phyloP scores from a whole-genome alignment of 805 yeast species.

The Hanseniaspora jakobsenii region DNA sequence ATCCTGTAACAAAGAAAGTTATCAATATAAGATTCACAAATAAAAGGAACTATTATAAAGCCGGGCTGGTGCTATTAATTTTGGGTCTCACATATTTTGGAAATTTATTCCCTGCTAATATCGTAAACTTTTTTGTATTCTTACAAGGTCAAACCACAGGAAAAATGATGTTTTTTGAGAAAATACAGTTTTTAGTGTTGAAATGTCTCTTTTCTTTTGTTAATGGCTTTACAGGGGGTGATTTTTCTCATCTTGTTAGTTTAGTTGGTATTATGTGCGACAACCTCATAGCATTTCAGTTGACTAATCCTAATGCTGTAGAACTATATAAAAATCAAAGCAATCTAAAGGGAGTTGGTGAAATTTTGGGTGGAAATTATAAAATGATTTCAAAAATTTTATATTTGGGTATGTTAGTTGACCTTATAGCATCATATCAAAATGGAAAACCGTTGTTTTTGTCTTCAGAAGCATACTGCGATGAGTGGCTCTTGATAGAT shows the following conservation, averaged over 20 bases:
- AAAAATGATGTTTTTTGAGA: constrained; percentile 24
- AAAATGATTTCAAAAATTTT: constrained; percentile 22
- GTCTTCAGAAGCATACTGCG: constrained; percentile 10
- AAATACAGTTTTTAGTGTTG: constrained; percentile 24
- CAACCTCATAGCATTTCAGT: constrained; percentile 21
- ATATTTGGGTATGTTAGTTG: constrained; percentile 22
- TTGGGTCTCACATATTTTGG: constrained; percentile 19
- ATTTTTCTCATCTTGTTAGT: constrained; percentile 20
- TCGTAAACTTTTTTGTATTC: constrained; percentile 20
- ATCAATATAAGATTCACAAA: constrained; percentile 5
- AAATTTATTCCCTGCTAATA: constrained; percentile 18
- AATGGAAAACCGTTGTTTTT: constrained; percentile 22
- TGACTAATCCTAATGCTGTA: constrained; percentile 20
- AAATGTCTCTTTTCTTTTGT: constrained; percentile 16
- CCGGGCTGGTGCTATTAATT: constrained; percentile 24
- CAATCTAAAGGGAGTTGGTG: not conserved
- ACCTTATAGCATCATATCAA: constrained; percentile 21
- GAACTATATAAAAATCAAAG: constrained; percentile 18
- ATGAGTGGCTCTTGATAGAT: constrained; percentile 13
- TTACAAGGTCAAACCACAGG: constrained; percentile 24
- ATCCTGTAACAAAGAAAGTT: constrained; percentile 5
- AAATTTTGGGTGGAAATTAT: constrained; percentile 19
- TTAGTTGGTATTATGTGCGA: constrained; percentile 18
- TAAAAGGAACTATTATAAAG: constrained; percentile 23
- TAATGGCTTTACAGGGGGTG: constrained; percentile 21